These are phyloP conservation scores for Gypsophila paniculata DNA, from an alignment of 179 eudicot genomes.

Conservation along the genomic window DNA sequence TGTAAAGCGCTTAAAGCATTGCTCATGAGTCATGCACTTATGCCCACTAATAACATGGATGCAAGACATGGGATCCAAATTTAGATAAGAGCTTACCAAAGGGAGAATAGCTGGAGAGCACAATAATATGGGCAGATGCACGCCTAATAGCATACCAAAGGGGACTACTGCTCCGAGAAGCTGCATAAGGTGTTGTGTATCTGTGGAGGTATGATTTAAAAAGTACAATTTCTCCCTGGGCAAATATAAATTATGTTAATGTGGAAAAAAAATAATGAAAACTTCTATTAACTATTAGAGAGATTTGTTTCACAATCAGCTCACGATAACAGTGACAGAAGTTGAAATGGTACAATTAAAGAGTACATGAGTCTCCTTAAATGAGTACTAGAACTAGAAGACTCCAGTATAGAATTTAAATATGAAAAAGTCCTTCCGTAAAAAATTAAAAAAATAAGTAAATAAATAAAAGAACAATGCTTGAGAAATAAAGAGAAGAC, in stretches of 20 bases:
- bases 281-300: neutral
- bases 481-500: no score
- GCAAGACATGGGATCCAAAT: no score
- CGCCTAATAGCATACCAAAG: constrained; percentile 89
- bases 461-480: no score
- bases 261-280: neutral
- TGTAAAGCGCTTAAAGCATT: no score
- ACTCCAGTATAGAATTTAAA: no score
- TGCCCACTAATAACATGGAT: no score
- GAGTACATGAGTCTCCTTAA: no score
- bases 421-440: no score
- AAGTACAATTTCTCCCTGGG: constrained; percentile 67
- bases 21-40: no score
- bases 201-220: constrained; percentile 71
- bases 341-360: no score
- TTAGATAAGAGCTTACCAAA: constrained; percentile 75
- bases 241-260: neutral
- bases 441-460: no score
- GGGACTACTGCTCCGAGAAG: constrained; percentile 66
- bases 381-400: no score
- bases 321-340: neutral
- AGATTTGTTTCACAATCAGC: neutral
- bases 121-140: constrained; percentile 94
- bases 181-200: constrained; percentile 68
- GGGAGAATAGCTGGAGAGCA: constrained; percentile 86